These are phyloP conservation scores for Chrysoporthe austroafricana DNA, from an alignment of 2,329 filamentous ascomycete species.

Conservation along the genomic window DNA sequence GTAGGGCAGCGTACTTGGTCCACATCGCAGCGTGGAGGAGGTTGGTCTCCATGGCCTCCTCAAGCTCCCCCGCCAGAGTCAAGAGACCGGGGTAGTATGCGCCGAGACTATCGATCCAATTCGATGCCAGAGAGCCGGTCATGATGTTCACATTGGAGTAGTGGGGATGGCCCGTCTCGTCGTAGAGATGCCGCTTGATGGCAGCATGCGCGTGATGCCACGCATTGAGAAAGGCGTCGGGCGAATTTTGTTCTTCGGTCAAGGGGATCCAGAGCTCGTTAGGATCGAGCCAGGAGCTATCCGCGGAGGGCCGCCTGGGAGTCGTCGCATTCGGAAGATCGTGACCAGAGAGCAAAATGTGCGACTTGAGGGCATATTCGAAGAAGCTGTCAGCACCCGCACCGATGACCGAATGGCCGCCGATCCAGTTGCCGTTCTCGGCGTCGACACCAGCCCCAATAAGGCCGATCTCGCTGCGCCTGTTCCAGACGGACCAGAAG, in stretches of 20 bases:
- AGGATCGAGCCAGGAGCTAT: conserved; percentile 60
- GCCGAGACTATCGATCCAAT: conserved; percentile 95
- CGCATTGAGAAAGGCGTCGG: conserved; percentile 77
- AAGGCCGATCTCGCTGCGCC: conserved; percentile 81
- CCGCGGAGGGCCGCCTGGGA: conserved; percentile 42
- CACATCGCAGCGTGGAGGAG: conserved; percentile 90
- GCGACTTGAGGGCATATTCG: conserved; percentile 94
- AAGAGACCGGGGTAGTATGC: conserved; percentile 94
- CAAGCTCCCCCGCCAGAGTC: conserved; percentile 82
- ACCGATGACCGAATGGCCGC: conserved; percentile 88
- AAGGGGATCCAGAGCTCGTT: conserved; percentile 65
- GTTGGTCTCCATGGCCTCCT: conserved; percentile 89
- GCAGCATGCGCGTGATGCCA: conserved; percentile 87
- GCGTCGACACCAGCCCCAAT: conserved; percentile 89
- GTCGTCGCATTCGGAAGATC: conserved; percentile 57
- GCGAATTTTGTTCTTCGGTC: conserved; percentile 67
- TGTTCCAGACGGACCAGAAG: conserved; percentile 96
- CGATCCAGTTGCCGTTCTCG: conserved; percentile 87
- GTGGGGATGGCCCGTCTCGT: conserved; percentile 81
- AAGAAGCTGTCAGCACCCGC: conserved; percentile 98
- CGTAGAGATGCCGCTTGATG: conserved; percentile 90
- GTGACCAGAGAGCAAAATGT: conserved; percentile 84
- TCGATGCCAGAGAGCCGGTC: conserved; percentile 85
- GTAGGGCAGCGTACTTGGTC: conserved; percentile 91
- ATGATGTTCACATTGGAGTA: conserved; percentile 88